Base-by-base conservation (phyloP, 192 early-diverging fungal species). In the Backusella morwellensis region DNA sequence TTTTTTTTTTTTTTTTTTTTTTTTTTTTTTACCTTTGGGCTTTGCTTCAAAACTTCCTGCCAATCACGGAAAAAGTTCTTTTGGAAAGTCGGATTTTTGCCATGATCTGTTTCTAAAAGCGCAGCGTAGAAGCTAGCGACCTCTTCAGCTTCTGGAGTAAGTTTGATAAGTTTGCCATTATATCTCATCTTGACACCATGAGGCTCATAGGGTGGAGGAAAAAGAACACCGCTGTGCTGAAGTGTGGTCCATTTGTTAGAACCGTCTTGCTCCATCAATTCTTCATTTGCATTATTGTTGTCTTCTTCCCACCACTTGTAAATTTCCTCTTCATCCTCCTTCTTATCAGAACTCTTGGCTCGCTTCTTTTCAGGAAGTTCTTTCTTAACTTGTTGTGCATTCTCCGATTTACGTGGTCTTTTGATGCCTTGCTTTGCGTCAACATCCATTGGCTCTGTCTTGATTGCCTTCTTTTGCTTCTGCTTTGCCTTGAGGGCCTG, bases 51-150 rank as follows among this genome's bases (percentile, higher is more conserved):
- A 15, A 98, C 68, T 35, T 83, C 87, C 72, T 86, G 82, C 82
- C 94, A 99, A 80, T 99, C 98, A 19, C 75, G 80, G 80, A 99
- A 99, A 77, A 99, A 99, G 89, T 99, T 99, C 71, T 88, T 86
- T 75, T 90, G 88, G 80, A 99, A 99, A 19, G 86, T 90, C 32
- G 88, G 87, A 79, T 98, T 98, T 74, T 91, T 86, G 4, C 85
- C 95, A 35, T 93, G 89, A 42, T 98, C 95, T 0, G 95, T 95
- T 23, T 89, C 94, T 7, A 99, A 74, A 29, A 97, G 69, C 15
- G 89, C 93, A 29, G 96, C 98, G 88, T 92, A 99, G 81, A 98
- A 99, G 14, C 89, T 93, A 1, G 98, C 98, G 0, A 99, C 94
- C 76, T 99, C 98, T 82, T 99, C 98, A 3, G 93, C 92, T 36